Conservation (phyloP, 148 eudicot genomes). For the Suaeda aralocaspica region DNA sequence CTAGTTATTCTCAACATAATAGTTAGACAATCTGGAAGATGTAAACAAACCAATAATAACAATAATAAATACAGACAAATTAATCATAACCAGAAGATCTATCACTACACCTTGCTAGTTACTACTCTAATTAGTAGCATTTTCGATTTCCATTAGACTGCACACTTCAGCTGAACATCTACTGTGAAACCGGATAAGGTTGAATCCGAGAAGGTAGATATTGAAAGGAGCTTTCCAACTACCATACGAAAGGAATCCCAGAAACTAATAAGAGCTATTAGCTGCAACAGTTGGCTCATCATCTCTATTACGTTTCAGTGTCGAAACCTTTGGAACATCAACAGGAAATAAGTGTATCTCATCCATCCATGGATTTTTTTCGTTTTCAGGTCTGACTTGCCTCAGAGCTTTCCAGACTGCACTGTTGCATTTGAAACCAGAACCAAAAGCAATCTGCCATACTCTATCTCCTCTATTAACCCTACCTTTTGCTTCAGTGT, state of each 20-base stretch:
- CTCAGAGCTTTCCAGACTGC: constrained; percentile 47
- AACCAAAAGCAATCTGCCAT: constrained; percentile 51
- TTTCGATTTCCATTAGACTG: too few species aligned
- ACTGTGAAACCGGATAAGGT: constrained; percentile 3
- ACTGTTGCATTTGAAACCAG: constrained; percentile 49
- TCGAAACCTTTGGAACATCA: constrained; percentile 40
- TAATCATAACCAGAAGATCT: too few species aligned
- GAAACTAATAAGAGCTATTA: background rate
- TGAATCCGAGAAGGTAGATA: background rate
- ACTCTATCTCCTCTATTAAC: constrained; percentile 41
- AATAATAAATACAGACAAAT: too few species aligned
- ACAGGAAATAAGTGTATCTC: constrained; percentile 44
- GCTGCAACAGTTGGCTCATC: background rate
- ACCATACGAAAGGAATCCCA: background rate
- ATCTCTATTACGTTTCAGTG: constrained; percentile 16
- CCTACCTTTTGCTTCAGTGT: constrained; percentile 47
- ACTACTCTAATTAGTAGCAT: too few species aligned
- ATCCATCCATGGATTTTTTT: constrained; percentile 54
- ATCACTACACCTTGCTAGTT: too few species aligned
- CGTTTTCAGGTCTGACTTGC: constrained; percentile 31
- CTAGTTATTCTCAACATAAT: too few species aligned
- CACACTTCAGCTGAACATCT: background rate
- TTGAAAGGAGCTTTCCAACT: background rate
- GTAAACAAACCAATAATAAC: too few species aligned
- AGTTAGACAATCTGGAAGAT: too few species aligned